Evolutionary conservation across 2,329 filamentous ascomycete species (phyloP).

Genomic region (Xylaria sp.): DNA sequence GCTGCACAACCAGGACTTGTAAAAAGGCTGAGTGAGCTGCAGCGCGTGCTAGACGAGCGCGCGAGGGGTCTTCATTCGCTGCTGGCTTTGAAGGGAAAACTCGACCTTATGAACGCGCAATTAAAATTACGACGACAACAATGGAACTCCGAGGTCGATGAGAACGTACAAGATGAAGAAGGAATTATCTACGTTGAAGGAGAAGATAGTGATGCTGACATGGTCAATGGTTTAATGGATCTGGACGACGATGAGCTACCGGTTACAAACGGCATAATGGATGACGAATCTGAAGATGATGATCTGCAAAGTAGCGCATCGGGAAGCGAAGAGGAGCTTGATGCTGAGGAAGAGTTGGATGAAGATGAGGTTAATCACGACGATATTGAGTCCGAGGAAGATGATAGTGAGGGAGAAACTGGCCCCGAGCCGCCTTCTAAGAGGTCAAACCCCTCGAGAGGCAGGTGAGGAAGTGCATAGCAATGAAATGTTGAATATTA

Average conservation of each 20-base stretch:
- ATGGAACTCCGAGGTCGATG: conserved; percentile 64
- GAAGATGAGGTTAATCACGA: conserved; percentile 71
- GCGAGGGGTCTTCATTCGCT: conserved; percentile 84
- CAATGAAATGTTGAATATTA: conserved; percentile 42
- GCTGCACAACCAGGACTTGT: conserved; percentile 87
- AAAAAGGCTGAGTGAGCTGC: conserved; percentile 79
- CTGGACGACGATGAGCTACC: conserved; percentile 70
- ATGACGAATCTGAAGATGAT: conserved; percentile 71
- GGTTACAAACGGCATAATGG: conserved; percentile 63
- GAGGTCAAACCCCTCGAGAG: conserved; percentile 52
- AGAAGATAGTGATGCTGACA: conserved; percentile 68
- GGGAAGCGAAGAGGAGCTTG: conserved; percentile 60
- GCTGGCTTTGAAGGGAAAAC: conserved; percentile 89
- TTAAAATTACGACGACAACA: conserved; percentile 82
- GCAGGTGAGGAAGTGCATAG: conserved; percentile 48
- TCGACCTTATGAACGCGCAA: conserved; percentile 93
- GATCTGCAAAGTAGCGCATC: conserved; percentile 55
- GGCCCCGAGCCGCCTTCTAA: conserved; percentile 60
- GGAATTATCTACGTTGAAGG: conserved; percentile 89
- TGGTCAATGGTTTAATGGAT: conserved; percentile 59
- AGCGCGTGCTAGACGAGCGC: conserved; percentile 88
- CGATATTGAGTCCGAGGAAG: conserved; percentile 69
- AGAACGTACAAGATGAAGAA: conserved; percentile 67
- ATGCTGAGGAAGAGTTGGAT: conserved; percentile 62
- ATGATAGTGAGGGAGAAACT: conserved; percentile 62